Conservation (phyloP, 805 yeast species). For the Saturnispora saitoi region DNA sequence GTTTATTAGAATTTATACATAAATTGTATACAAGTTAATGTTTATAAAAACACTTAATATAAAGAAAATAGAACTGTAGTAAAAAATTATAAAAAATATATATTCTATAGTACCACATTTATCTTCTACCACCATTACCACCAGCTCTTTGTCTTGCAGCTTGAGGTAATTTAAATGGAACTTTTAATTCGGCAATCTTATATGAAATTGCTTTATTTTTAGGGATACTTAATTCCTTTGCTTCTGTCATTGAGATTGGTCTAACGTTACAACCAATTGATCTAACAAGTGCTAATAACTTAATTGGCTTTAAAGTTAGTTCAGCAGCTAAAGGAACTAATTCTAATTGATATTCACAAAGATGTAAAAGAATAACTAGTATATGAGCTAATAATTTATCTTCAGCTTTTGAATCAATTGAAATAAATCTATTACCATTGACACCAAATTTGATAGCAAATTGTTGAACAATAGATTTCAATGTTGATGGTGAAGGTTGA, state of each 20-base stretch:
- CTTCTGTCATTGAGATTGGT: constrained; percentile 62
- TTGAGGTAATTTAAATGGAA: constrained; percentile 86
- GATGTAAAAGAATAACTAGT: constrained; percentile 61
- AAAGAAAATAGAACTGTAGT: background rate
- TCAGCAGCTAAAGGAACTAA: constrained; percentile 79
- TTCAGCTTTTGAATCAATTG: constrained; percentile 80
- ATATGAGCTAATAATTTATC: constrained; percentile 79
- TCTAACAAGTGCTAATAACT: constrained; percentile 57
- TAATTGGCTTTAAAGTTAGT: constrained; percentile 69
- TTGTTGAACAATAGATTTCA: constrained; percentile 62
- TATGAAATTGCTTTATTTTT: constrained; percentile 44
- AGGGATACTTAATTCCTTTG: constrained; percentile 62
- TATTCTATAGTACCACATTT: no score
- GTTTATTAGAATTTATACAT: background rate
- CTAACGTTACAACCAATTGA: constrained; percentile 78
- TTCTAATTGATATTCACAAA: constrained; percentile 68
- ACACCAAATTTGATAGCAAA: constrained; percentile 45
- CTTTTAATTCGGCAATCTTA: constrained; percentile 75
- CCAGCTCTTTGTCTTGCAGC: constrained; percentile 45
- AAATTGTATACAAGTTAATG: background rate
- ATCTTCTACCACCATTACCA: constrained; percentile 9
- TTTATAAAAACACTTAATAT: background rate
- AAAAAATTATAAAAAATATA: background rate
- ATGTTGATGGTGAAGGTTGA: constrained; percentile 69
- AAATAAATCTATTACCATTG: constrained; percentile 41